Conservation (phyloP, 345 rosid species). For the Salix dunnii region DNA sequence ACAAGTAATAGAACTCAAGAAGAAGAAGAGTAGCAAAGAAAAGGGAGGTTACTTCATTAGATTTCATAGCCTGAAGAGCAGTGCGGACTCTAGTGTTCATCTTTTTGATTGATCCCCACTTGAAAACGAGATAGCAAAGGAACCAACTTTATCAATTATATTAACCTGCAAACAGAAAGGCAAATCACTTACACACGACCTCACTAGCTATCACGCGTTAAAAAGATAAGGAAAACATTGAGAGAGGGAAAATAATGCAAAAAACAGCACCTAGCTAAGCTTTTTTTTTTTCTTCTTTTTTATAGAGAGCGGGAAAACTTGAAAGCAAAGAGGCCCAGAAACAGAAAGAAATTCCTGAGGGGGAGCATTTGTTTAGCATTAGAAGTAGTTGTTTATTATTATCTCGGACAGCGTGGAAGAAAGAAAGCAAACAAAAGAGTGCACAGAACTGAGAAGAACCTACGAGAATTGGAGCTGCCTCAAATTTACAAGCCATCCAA, state of each 20-base stretch:
- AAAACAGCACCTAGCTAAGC: not conserved
- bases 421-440: conserved; percentile 30
- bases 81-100: conserved; percentile 75
- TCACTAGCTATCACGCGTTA: not conserved
- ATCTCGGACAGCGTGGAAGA: conserved; percentile 36
- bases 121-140: conserved; percentile 26
- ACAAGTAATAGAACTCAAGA: not conserved
- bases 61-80: conserved; percentile 61
- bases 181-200: not conserved
- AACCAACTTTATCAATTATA: conserved; percentile 15
- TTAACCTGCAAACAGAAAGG: conserved; percentile 24
- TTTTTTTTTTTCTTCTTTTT: conserved; percentile 1
- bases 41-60: conserved; percentile 46
- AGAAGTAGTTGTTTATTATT: not conserved
- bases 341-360: conserved; percentile 31
- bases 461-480: conserved; percentile 36
- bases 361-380: not conserved
- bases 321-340: conserved; percentile 49
- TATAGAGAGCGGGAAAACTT: conserved; percentile 67
- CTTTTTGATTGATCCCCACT: conserved; percentile 21
- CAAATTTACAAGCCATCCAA: conserved; percentile 13
- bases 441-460: conserved; percentile 33
- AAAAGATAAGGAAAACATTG: conserved; percentile 3
- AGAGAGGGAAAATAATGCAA: not conserved
- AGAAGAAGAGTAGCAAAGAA: not conserved